Evolutionary conservation across 345 rosid species (phyloP), one percentile per base, ranked within the genome.

Genomic region (Cardamine occulta): DNA sequence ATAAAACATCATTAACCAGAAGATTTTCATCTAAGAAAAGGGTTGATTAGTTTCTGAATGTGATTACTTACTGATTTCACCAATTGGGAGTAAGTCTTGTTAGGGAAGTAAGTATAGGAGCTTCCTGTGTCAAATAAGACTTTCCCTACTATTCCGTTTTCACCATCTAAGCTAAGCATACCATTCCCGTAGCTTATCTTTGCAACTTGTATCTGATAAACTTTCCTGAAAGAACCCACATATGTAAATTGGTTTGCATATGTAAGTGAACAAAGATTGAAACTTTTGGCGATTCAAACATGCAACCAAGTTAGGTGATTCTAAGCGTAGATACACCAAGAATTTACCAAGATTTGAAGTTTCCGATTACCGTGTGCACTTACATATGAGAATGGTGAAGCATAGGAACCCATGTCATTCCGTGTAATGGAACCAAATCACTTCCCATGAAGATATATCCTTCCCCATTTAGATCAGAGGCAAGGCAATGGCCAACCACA

Each of bases 381-480:
- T 84, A 94, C 98, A 21, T 34, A 61, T 81, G 84, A 77, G 86
- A 80, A 64, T 68, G 76, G 63, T 77, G 82, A 55, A 86, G 85
- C 95, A 89, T 85, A 21, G 98, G 88, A 51, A 85, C 91, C 98
- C 98, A 94, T 34, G 91, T 67, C 83, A 94, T 83, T 37, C 92
- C 95, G 82, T 90, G 70, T 19, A 45, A 77, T 40, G 96, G 97
- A 53, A 89, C 83, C 73, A 87, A 86, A 57, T 88, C 98, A 79
- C 84, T 90, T 48, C 98, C 98, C 75, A 94, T 78, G 82, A 94
- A 89, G 88, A 91, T 84, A 82, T 89, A 94, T 23, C 98, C 98
- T 72, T 87, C 91, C 62, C 70, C 82, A 51, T 42, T 62, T 28
- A 84, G 68, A 82, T 84, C 89, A 56, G 83, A 70, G 58, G 89